Base-by-base conservation (phyloP, 2,329 filamentous ascomycete species). In the Ophiostoma populinum region DNA sequence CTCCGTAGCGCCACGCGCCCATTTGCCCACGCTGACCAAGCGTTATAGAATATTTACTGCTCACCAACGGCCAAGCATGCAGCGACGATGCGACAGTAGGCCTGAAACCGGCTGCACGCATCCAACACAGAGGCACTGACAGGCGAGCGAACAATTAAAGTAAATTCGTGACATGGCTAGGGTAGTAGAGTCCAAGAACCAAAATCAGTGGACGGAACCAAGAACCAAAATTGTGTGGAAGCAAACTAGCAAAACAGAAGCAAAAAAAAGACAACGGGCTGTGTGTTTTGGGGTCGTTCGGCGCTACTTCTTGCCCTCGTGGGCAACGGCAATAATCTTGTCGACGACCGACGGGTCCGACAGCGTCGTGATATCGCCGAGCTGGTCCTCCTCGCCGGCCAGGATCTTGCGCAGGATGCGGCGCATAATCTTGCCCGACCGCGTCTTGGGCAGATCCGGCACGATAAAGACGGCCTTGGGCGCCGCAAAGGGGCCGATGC, bases 361-460 rank as follows among this genome's bases (percentile, higher is more conserved):
- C 35, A 95, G 70, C 46, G 90, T 95, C 15, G 80, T 81, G 24
- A 68, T 92, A 52, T 98, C 90, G 48, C 90, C 90, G 36, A 98
- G 66, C 59, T 92, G 86, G 55, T 98, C 90, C 59, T 94, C 87
- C 64, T 98, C 90, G 24, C 87, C 87, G 12, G 86, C 86, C 47
- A 98, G 60, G 51, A 98, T 92, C 81, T 98, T 98, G 49, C 90
- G 72, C 63, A 98, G 60, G 52, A 98, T 92, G 44, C 90, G 76
- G 43, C 90, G 73, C 90, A 98, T 98, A 52, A 98, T 98, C 78
- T 98, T 98, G 46, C 90, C 90, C 47, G 81, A 92, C 47, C 90
- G 71, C 24, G 90, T 98, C 75, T 98, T 95, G 49, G 90, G 90
- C 45, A 98, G 70, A 54, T 98, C 90, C 3, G 85, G 79, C 29